Percentiles rank a stretch among this genome's conserved stretches.
Evolutionary conservation across 129 eudicot species (phyloP).

Genomic region (Saussurea involucrata): DNA sequence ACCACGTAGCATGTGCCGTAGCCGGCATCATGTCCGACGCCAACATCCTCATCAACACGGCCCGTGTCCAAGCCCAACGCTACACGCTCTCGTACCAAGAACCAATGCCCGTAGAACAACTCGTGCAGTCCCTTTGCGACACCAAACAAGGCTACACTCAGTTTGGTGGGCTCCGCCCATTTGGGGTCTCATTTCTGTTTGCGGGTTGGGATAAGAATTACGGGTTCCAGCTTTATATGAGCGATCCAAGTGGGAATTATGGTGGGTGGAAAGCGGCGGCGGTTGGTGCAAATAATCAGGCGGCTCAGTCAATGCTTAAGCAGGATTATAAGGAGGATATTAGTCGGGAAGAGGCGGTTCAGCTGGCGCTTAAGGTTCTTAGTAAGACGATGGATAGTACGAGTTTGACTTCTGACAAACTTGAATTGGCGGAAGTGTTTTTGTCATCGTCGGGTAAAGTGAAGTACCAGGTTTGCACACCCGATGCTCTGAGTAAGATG

Average conservation of each 20-base stretch:
- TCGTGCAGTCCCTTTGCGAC: slow-evolving; percentile 83
- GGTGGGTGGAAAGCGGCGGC: slow-evolving; percentile 95
- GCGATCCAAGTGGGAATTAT: slow-evolving; percentile 90
- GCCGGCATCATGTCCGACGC: slow-evolving; percentile 95
- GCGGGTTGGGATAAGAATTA: slow-evolving; percentile 92
- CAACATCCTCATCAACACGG: slow-evolving; percentile 86
- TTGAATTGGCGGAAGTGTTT: slow-evolving; percentile 79
- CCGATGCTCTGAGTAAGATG: slow-evolving; percentile 52
- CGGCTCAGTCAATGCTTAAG: slow-evolving; percentile 82
- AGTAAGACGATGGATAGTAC: slow-evolving; percentile 91
- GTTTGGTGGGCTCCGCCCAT: slow-evolving; percentile 91
- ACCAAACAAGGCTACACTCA: slow-evolving; percentile 96
- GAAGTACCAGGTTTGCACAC: slow-evolving; percentile 65
- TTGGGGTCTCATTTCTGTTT: slow-evolving; percentile 80
- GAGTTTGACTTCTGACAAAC: slow-evolving; percentile 71
- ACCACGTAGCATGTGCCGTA: slow-evolving; percentile 83
- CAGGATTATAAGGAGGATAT: slow-evolving; percentile 85
- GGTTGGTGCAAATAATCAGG: slow-evolving; percentile 76
- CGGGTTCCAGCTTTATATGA: slow-evolving; percentile 91
- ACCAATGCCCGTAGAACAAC: slow-evolving; percentile 90
- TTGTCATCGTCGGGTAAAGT: slow-evolving; percentile 63
- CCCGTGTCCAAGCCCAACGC: slow-evolving; percentile 81
- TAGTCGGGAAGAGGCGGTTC: slow-evolving; percentile 71
- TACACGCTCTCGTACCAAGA: slow-evolving; percentile 79
- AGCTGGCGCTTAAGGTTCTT: slow-evolving; percentile 75